Conservation (phyloP, 2,329 filamentous ascomycete genomes). For the Lasiodiplodia hormozganensis region DNA sequence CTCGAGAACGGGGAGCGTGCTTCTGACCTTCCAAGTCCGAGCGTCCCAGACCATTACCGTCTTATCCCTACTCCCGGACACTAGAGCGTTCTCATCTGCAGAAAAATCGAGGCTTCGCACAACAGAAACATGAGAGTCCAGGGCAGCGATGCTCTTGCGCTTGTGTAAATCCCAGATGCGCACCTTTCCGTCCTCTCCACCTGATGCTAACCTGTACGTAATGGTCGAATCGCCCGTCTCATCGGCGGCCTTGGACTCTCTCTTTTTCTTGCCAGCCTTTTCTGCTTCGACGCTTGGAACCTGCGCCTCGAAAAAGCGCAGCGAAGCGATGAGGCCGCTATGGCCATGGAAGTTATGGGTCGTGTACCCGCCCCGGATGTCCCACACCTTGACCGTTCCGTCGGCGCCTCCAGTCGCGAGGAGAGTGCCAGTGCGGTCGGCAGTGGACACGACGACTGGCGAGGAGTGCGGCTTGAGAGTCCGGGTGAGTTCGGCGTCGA, state of each 20-base stretch:
- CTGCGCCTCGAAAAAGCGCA: slow-evolving; percentile 87
- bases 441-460: slow-evolving; percentile 83
- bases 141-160: slow-evolving; percentile 74
- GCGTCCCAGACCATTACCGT: slow-evolving; percentile 93
- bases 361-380: slow-evolving; percentile 85
- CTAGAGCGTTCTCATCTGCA: slow-evolving; percentile 72
- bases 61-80: slow-evolving; percentile 90
- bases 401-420: slow-evolving; percentile 93
- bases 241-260: slow-evolving; percentile 53
- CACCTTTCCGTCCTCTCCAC: slow-evolving; percentile 92
- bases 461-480: slow-evolving; percentile 90
- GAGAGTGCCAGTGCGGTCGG: slow-evolving; percentile 86
- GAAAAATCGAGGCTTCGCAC: slow-evolving; percentile 89
- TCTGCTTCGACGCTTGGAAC: slow-evolving; percentile 43
- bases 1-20: slow-evolving; percentile 84
- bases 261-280: slow-evolving; percentile 43
- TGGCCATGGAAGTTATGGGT: slow-evolving; percentile 97
- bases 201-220: slow-evolving; percentile 83
- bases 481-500: slow-evolving; percentile 73
- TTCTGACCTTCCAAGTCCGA: slow-evolving; percentile 80
- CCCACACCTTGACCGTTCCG: slow-evolving; percentile 95
- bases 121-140: slow-evolving; percentile 94
- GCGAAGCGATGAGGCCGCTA: slow-evolving; percentile 86
- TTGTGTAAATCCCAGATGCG: slow-evolving; percentile 91
- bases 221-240: slow-evolving; percentile 56